Evolutionary conservation across 441 rosid species (phyloP).

Genomic region (Sinapis alba): DNA sequence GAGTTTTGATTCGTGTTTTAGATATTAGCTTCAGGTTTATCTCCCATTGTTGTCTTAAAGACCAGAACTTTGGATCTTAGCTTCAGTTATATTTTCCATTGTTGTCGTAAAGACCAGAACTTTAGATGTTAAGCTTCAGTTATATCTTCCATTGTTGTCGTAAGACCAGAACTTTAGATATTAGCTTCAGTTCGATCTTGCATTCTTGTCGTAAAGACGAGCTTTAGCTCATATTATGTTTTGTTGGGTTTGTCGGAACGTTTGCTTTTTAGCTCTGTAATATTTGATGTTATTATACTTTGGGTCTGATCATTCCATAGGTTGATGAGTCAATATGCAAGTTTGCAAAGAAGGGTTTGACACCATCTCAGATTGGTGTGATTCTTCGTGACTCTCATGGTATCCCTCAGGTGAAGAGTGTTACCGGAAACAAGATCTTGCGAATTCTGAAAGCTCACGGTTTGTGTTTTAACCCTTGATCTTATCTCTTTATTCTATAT

Average conservation of each 20-base stretch:
- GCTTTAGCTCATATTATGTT: background rate
- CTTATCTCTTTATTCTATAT: background rate
- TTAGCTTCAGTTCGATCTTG: no score
- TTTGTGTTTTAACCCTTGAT: conserved; percentile 26
- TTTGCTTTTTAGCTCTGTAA: background rate
- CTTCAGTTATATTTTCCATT: background rate
- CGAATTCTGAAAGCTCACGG: conserved; percentile 48
- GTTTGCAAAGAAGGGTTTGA: conserved; percentile 48
- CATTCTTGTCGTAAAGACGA: background rate
- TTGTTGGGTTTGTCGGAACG: background rate
- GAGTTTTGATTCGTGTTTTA: background rate
- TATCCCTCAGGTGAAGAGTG: conserved; percentile 47
- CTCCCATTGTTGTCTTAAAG: background rate
- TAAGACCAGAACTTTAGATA: background rate
- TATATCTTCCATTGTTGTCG: background rate
- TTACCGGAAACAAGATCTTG: conserved; percentile 47
- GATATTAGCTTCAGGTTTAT: background rate
- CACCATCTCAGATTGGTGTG: conserved; percentile 48
- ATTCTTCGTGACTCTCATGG: conserved; percentile 52
- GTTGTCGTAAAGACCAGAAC: no score
- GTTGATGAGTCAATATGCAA: conserved; percentile 47
- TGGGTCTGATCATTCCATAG: background rate
- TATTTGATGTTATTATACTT: no score
- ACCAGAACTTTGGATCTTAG: background rate
- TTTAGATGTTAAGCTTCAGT: background rate